Conservation (phyloP, 176 grass and related monocot species). For the Tillandsia leiboldiana region DNA sequence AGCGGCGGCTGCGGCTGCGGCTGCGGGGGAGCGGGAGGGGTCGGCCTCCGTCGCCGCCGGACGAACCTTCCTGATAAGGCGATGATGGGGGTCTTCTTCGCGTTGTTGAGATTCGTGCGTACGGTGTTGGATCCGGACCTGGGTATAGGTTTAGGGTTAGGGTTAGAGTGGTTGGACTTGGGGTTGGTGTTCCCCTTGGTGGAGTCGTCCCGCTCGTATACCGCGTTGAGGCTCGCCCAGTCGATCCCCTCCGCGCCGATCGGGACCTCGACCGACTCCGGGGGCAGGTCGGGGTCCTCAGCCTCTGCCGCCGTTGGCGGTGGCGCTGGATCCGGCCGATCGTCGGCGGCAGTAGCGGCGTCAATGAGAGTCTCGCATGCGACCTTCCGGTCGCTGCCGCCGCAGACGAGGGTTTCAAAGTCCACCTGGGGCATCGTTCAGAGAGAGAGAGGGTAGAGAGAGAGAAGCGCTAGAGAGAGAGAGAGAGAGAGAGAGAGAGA, state of each 20-base stretch:
- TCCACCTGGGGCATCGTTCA: conserved; percentile 42
- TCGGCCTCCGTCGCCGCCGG: conserved; percentile 43
- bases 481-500: too few species aligned
- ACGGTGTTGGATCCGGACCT: conserved; percentile 60
- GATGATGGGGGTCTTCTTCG: conserved; percentile 45
- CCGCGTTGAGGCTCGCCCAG: conserved; percentile 63
- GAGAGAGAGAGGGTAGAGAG: background rate
- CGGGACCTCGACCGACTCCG: conserved; percentile 64
- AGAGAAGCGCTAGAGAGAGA: background rate
- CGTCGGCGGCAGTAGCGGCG: background rate
- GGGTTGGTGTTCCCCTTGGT: conserved; percentile 92
- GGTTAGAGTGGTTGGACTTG: conserved; percentile 50
- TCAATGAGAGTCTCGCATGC: conserved; percentile 50
- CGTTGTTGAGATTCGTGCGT: conserved; percentile 25
- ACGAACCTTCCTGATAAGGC: conserved; percentile 51
- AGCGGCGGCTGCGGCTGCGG: conserved; percentile 25
- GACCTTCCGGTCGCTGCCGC: conserved; percentile 51
- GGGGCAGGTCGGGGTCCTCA: conserved; percentile 57
- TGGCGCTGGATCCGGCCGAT: conserved; percentile 12
- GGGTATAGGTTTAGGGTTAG: conserved; percentile 13
- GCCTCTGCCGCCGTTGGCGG: background rate
- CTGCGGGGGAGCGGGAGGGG: conserved; percentile 23
- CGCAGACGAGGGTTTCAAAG: conserved; percentile 43
- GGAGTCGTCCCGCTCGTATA: conserved; percentile 94
- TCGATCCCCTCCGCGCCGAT: conserved; percentile 56